Evolutionary conservation across 805 yeast genomes (phyloP).

Genomic region (Metschnikowia henanensis): DNA sequence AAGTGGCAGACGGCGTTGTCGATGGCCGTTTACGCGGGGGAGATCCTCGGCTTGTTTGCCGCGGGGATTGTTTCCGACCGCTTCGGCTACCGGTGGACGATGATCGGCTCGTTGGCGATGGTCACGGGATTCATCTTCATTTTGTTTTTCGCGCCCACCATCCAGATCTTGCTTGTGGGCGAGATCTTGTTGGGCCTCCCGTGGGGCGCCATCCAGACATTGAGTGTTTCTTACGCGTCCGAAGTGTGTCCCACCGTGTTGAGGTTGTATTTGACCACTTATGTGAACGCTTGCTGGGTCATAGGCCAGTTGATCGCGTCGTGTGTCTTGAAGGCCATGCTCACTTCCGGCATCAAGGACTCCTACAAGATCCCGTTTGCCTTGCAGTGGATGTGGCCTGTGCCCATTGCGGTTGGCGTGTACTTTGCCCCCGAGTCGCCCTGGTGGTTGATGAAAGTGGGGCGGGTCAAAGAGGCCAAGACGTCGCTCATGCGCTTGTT

Average conservation of each 20-base stretch:
- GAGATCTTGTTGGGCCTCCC: slow-evolving; percentile 42
- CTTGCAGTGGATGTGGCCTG: slow-evolving; percentile 40
- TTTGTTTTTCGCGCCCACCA: slow-evolving; percentile 38
- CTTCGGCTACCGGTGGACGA: slow-evolving; percentile 45
- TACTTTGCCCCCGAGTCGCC: slow-evolving; percentile 28
- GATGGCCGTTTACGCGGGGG: slow-evolving; percentile 31
- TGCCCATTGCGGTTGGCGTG: slow-evolving; percentile 31
- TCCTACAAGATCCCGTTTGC: slow-evolving; percentile 42
- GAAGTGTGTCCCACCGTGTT: slow-evolving; percentile 44
- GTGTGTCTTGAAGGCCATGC: slow-evolving; percentile 38
- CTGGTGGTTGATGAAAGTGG: slow-evolving; percentile 44
- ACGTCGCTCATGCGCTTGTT: slow-evolving; percentile 25
- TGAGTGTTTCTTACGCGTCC: slow-evolving; percentile 42
- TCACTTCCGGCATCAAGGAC: slow-evolving; percentile 26
- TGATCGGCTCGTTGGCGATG: slow-evolving; percentile 27
- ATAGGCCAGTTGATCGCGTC: slow-evolving; percentile 42
- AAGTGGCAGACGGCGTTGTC: slow-evolving; percentile 43
- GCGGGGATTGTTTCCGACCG: slow-evolving; percentile 46
- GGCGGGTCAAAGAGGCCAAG: slow-evolving; percentile 33
- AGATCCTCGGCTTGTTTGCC: slow-evolving; percentile 44
- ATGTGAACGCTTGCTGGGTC: slow-evolving; percentile 38
- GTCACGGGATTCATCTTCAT: slow-evolving; percentile 38
- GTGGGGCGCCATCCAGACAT: slow-evolving; percentile 43
- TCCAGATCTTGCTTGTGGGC: slow-evolving; percentile 40
- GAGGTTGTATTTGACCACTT: slow-evolving; percentile 40